Conservation (phyloP, 129 eudicot species). For the Gnaphalium uliginosum region DNA sequence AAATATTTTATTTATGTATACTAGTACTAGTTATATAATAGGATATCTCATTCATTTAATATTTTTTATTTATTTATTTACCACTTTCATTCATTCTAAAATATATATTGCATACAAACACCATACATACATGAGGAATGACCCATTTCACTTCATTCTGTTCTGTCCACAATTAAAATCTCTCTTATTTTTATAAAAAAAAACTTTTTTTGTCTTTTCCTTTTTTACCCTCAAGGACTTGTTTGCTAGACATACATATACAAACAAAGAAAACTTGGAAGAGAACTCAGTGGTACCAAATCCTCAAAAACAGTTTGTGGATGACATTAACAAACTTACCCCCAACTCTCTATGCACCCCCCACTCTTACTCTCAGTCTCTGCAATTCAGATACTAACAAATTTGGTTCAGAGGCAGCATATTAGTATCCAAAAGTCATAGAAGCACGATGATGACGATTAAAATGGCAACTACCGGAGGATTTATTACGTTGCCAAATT, state of each 20-base stretch:
- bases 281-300: constrained; percentile 51
- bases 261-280: constrained; percentile 28
- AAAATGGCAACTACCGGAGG: constrained; percentile 58
- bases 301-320: constrained; percentile 56
- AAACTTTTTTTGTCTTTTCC: too few relatives aligned
- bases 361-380: constrained; percentile 4
- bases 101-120: too few relatives aligned
- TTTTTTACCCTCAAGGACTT: background rate
- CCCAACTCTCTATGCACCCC: constrained; percentile 15
- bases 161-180: too few relatives aligned
- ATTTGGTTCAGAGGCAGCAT: background rate
- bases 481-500: constrained; percentile 43
- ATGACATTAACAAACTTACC: constrained; percentile 43
- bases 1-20: too few relatives aligned
- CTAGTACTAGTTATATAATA: too few relatives aligned
- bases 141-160: too few relatives aligned
- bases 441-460: constrained; percentile 15
- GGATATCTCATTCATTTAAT: too few relatives aligned
- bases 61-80: too few relatives aligned
- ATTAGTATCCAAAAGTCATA: constrained; percentile 16
- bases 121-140: too few relatives aligned
- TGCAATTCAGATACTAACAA: constrained; percentile 16
- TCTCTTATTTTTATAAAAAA: too few relatives aligned
- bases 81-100: too few relatives aligned
- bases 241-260: background rate